Evolutionary conservation across 2,329 filamentous ascomycete genomes (phyloP).

Genomic region (Lasiodiplodia gonubiensis): DNA sequence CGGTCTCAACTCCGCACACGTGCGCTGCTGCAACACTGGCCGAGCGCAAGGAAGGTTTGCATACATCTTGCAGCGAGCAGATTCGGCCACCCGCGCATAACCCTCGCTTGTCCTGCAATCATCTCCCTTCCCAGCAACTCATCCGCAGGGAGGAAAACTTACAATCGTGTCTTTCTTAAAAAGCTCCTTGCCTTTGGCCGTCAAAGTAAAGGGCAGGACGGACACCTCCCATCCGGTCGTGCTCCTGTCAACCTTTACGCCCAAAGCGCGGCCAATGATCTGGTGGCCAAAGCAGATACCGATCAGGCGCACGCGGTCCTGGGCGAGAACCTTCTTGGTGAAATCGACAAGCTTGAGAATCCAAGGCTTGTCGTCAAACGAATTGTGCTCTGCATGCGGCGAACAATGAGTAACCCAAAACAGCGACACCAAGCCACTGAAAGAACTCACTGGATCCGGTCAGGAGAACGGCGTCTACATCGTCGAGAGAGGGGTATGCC

Average conservation of each 20-base stretch:
- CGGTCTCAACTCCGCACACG: background rate
- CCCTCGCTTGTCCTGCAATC: background rate
- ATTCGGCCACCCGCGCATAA: background rate
- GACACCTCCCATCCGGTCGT: constrained; percentile 81
- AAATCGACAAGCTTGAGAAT: constrained; percentile 76
- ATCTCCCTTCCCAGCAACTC: background rate
- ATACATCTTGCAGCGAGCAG: background rate
- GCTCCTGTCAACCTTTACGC: constrained; percentile 69
- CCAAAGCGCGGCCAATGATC: constrained; percentile 77
- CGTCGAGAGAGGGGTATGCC: constrained; percentile 73
- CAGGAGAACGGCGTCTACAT: constrained; percentile 82
- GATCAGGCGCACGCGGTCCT: constrained; percentile 70
- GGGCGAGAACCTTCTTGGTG: constrained; percentile 63
- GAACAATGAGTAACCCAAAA: background rate
- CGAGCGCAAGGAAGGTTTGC: constrained; percentile 24
- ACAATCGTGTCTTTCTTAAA: constrained; percentile 71
- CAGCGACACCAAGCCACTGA: constrained; percentile 4
- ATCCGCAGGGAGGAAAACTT: constrained; percentile 36
- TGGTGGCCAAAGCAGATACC: constrained; percentile 90
- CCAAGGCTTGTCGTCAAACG: constrained; percentile 77
- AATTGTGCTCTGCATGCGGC: constrained; percentile 65
- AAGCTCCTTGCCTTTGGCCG: constrained; percentile 70
- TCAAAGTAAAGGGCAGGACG: constrained; percentile 72
- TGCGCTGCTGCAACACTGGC: constrained; percentile 34
- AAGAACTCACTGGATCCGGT: constrained; percentile 68